Base-by-base conservation (phyloP, 345 rosid species). In the Noccaea bulbosa region DNA sequence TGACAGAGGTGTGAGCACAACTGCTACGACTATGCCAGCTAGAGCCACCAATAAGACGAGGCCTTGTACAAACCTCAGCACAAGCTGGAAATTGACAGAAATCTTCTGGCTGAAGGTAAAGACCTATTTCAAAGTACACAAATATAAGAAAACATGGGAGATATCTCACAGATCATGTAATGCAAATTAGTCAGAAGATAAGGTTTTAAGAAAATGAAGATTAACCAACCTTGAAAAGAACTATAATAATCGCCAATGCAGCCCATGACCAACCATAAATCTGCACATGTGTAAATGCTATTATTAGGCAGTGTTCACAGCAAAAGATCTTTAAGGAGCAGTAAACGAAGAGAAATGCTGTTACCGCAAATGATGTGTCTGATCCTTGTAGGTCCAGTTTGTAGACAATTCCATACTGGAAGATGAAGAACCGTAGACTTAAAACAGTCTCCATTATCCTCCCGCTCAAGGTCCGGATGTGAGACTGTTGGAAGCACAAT, bases 91-190 rank as follows among this genome's bases (percentile, higher is more conserved):
- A 56, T 91, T 94, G 69, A 89, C 97, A 15, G 97, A 94, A 6
- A 85, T 84, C 83, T 94, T 94, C 85, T 91, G 97, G 71, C 99
- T 94, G 83, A 89, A 94, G 59, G 97, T 91, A 82, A 94, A 94
- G 8, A 94, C 93, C 98, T 93, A 79, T 40, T 24, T 59, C 65
- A 79, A 50, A 4, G 12, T 24, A 10, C 57, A 45, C 2, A 64
- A 30, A 12, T 7, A 57, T 17, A 20, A 27, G 30, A 27, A 27
- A 27, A 27, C 30, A 27, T 27, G 3, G 45, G 27, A 45, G 27
- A 51, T 15, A 24, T 46, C 48, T 72, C 48, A 61, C 48, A 61
- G 68, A 65, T 62, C 72, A 61, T 67, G 70, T 32, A 2, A 53
- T 53, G 44, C 45, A 56, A 69, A 56, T 20, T 14, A 39, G 39